Percentiles rank a stretch among this genome's conserved stretches.
Conservation (phyloP, 2,329 filamentous ascomycete species). For the Pseudodiploospora longispora region DNA sequence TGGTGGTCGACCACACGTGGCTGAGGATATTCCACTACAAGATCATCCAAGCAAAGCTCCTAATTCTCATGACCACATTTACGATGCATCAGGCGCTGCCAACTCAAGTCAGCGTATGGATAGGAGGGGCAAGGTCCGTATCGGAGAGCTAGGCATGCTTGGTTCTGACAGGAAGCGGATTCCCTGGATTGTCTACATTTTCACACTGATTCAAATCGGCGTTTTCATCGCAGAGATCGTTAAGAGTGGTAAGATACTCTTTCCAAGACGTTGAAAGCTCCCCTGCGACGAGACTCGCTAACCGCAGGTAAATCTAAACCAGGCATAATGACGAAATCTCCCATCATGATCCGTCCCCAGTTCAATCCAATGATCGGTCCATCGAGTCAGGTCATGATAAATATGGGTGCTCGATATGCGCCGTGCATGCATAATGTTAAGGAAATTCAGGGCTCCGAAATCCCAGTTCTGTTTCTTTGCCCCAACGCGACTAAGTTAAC, state of each 20-base stretch:
- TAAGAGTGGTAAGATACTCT: constrained; percentile 59
- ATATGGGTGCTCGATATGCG: constrained; percentile 89
- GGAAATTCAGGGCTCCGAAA: constrained; percentile 47
- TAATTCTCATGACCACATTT: constrained; percentile 50
- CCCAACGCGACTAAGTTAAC: constrained; percentile 64
- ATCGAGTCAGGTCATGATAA: constrained; percentile 82
- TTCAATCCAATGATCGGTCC: constrained; percentile 99
- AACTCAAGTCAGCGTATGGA: constrained; percentile 19
- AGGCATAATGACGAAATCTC: constrained; percentile 70
- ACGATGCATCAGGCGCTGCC: constrained; percentile 39
- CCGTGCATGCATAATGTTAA: constrained; percentile 88
- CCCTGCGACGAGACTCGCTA: neutral
- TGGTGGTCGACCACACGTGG: constrained; percentile 27
- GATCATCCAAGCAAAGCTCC: constrained; percentile 37
- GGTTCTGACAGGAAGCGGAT: constrained; percentile 48
- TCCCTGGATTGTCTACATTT: constrained; percentile 75
- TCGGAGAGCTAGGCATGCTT: constrained; percentile 53
- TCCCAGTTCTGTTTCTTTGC: constrained; percentile 61
- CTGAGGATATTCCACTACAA: constrained; percentile 51
- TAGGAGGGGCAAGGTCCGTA: constrained; percentile 39
- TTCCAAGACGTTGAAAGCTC: neutral
- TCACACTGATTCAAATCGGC: constrained; percentile 67
- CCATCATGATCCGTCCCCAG: constrained; percentile 69
- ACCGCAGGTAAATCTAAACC: constrained; percentile 6
- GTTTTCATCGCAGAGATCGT: constrained; percentile 88